Conservation (phyloP, 2,329 filamentous ascomycete species). For the Hypoxylon sp. region DNA sequence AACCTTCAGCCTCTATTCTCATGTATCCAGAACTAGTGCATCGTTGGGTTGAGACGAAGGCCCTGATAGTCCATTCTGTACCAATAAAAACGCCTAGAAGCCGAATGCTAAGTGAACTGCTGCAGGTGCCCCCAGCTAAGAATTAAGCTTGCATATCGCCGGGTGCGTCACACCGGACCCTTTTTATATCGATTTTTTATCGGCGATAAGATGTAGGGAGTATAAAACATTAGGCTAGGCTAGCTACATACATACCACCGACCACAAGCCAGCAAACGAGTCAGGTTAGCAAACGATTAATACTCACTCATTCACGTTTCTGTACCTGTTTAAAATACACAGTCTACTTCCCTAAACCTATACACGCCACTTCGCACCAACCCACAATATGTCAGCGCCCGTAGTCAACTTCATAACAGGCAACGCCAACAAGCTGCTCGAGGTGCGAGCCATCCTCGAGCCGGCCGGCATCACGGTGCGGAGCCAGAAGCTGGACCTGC, state of each 20-base stretch:
- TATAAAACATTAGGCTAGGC: neutral
- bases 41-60: neutral
- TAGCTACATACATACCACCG: neutral
- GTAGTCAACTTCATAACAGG: constrained; percentile 93
- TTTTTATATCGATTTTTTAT: constrained; percentile 27
- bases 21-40: neutral
- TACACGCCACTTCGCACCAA: neutral
- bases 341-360: neutral
- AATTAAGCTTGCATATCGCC: constrained; percentile 36
- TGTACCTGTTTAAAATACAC: neutral
- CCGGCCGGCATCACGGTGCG: constrained; percentile 77
- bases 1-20: neutral
- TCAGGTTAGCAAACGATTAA: too few relatives aligned
- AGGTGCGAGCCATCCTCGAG: constrained; percentile 90
- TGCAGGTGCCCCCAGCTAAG: constrained; percentile 19
- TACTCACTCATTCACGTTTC: neutral
- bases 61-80: constrained; percentile 4
- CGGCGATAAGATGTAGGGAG: neutral
- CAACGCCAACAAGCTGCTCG: constrained; percentile 92
- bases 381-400: constrained; percentile 54
- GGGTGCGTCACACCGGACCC: constrained; percentile 42
- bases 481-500: constrained; percentile 82
- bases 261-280: constrained; percentile 54
- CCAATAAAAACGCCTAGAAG: constrained; percentile 13
- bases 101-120: constrained; percentile 6